These are phyloP conservation scores for Moniliella sp. DNA, from an alignment of 1,284 basidiomycete genomes.

Conservation along the genomic window DNA sequence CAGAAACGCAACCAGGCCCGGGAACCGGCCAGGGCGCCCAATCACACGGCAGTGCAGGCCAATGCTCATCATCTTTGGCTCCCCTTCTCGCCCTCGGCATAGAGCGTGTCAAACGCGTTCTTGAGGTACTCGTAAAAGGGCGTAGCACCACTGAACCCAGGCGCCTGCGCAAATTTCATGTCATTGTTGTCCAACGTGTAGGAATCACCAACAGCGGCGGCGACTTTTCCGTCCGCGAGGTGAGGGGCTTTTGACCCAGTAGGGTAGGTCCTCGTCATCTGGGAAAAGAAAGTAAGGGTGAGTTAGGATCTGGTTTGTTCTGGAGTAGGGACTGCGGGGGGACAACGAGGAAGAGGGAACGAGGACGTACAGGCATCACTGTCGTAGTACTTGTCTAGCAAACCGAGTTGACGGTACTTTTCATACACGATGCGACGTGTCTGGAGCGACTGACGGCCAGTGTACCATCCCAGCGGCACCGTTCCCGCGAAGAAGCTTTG, in stretches of 20 bases:
- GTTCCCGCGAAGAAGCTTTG: conserved; percentile 11
- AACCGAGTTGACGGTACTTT: conserved; percentile 15
- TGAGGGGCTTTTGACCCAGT: conserved; percentile 22
- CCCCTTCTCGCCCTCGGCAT: conserved; percentile 23
- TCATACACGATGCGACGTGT: conserved; percentile 29
- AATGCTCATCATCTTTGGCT: conserved; percentile 36
- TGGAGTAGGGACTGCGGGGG: conserved; percentile 10
- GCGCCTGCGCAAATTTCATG: conserved; percentile 33
- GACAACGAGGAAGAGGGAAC: conserved; percentile 8
- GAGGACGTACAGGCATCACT: conserved; percentile 11
- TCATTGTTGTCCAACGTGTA: conserved; percentile 35
- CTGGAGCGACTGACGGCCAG: conserved; percentile 28
- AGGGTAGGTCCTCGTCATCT: conserved; percentile 36
- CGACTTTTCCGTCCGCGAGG: conserved; percentile 11
- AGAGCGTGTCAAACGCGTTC: conserved; percentile 34
- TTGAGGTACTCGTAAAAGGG: conserved; percentile 34
- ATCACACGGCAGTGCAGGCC: conserved; percentile 35
- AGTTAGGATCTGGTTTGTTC: not conserved
- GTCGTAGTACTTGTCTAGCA: conserved; percentile 21
- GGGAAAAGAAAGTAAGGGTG: conserved; percentile 1
- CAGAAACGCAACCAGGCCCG: conserved; percentile 34
- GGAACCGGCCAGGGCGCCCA: conserved; percentile 35
- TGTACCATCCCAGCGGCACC: conserved; percentile 35
- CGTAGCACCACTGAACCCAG: conserved; percentile 33
- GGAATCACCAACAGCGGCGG: conserved; percentile 34